Base-by-base conservation (phyloP, 2,329 filamentous ascomycete genomes). In the Alternaria infectoria region DNA sequence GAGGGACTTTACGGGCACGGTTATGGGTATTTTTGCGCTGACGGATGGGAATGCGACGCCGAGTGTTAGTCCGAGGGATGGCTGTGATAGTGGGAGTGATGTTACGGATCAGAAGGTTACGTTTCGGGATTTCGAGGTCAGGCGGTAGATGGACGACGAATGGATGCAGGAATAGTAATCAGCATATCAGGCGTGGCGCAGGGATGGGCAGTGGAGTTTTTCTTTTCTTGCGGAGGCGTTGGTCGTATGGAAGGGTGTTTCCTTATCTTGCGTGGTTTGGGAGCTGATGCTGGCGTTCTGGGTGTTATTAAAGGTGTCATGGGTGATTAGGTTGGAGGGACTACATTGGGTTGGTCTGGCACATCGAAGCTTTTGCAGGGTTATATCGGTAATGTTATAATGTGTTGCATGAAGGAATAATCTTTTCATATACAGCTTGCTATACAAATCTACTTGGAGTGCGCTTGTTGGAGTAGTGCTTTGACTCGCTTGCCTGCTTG, bases 61-160 rank as follows among this genome's bases (percentile, higher is more conserved):
- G 17, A 36, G 26, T n/a, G 25, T 21, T 32, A 51, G 28, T 28
- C 12, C 49, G 28, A 21, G 28, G 19, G 28, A 51, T n/a, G 49
- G 32, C 1, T 36, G 49, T 23, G 28, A 51, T 21, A 51, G 49
- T 23, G 49, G 28, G 17, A 51, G 49, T 1, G 49, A 51, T 9
- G 49, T 36, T 15, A 21, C 49, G 4, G 26, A 51, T 21, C 49
- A 51, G 10, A 51, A 51, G 28, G 49, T 51, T 6, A 51, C 49
- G 17, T 51, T 51, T n/a, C 49, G 49, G 0, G 8, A 51, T 23
- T 51, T 51, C 23, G 28, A 51, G 32, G 49, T 51, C 28, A 51
- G 28, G 21, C 17, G 28, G 10, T 51, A 51, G 49, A 13, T 17
- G 28, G 49, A 23, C 1, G 36, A 0, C 0, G 5, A 6, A 40